Base-by-base conservation (phyloP, 2,329 filamentous ascomycete species). In the Botryosphaeria dothidea region DNA sequence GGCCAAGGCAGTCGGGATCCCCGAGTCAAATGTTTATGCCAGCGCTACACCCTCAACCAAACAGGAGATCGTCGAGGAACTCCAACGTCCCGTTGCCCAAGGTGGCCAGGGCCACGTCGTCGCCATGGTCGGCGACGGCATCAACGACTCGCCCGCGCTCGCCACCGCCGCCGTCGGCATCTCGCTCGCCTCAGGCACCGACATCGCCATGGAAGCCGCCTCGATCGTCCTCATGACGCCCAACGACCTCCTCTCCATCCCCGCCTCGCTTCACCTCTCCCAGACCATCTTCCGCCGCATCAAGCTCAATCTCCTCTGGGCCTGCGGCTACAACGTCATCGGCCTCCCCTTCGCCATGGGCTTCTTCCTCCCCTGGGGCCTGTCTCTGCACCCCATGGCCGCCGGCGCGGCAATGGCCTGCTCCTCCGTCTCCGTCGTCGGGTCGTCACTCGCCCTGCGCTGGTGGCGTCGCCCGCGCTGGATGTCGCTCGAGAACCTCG, bases 341-440 rank as follows among this genome's bases (percentile, higher is more conserved):
- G 95, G 95, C 1, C 84, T 99, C 15, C 95, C 95, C 2, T 96
- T 99, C 71, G 95, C 95, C 45, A 98, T 98, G 95, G 95, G 95
- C 25, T 81, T 98, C 71, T 96, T 98, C 82, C 82, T 99, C 4
- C 94, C 95, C 0, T 88, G 97, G 69, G 95, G 94, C 34, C 86
- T 91, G 67, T 89, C 93, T 72, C 83, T 98, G 69, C 95, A 96
- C 70, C 93, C 95, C 25, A 94, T 98, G 89, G 93, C 93, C 57
- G 95, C 95, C 1, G 93, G 93, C 21, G 92, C 92, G 3, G 95
- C 95, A 57, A 98, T 99, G 93, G 94, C 93, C 1, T 88, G 86
- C 69, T 95, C 91, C 65, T 94, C 90, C 69, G 92, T 99, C 52
- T 95, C 90, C 66, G 95, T 99, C 3, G 94, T 98, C 0, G 83